A percentile compares a stretch with the other conserved stretches of the same genome.
These are phyloP conservation scores for Gardenia jasminoides DNA, from an alignment of 257 asterid genomes.

Conservation along the genomic window DNA sequence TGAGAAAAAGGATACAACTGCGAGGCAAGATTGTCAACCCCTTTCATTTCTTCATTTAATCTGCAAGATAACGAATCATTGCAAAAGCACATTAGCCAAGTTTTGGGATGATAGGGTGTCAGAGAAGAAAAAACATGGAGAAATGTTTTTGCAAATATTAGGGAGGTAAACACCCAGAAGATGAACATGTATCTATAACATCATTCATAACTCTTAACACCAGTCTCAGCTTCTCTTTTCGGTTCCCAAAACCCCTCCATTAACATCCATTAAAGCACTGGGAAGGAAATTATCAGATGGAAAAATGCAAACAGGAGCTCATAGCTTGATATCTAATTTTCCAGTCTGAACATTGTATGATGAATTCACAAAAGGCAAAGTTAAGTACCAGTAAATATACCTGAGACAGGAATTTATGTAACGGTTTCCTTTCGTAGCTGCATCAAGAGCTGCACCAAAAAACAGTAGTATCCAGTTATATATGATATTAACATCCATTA, in stretches of 20 bases:
- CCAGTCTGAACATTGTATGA: neutral
- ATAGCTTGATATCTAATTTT: neutral
- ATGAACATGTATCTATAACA: neutral
- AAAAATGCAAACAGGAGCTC: neutral
- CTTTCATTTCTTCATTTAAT: conserved; percentile 91
- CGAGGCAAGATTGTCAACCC: conserved; percentile 66
- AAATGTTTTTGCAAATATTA: neutral
- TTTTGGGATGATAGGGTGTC: neutral
- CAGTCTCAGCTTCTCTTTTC: neutral
- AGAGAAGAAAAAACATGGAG: neutral
- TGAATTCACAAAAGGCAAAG: neutral
- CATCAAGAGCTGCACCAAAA: conserved; percentile 77
- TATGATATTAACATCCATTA: neutral
- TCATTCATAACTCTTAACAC: neutral
- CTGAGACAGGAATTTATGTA: conserved; percentile 92
- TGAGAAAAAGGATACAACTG: conserved; percentile 74
- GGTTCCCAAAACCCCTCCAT: neutral
- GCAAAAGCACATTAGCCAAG: neutral
- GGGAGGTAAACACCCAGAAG: neutral
- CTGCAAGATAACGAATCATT: conserved; percentile 42
- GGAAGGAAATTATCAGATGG: neutral
- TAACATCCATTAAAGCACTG: neutral
- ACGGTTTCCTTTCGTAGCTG: conserved; percentile 88
- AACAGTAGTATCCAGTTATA: conserved; percentile 16
- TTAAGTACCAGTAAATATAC: conserved; percentile 32